phyloP scores from a whole-genome alignment of 2,329 filamentous ascomycete genomes.

The Geosmithia putterillii region DNA sequence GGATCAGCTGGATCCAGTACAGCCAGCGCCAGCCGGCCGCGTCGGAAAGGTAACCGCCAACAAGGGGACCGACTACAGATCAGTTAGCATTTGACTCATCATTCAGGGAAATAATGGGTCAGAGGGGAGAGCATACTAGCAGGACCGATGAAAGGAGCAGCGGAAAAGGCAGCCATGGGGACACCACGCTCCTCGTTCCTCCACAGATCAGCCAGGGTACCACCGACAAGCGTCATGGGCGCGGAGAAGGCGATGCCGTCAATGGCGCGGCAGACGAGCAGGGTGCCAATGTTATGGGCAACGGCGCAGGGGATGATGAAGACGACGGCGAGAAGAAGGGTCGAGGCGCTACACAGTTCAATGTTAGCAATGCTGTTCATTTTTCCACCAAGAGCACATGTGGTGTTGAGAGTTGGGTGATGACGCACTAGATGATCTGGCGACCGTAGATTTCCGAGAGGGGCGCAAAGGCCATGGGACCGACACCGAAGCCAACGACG shows the following conservation, averaged over 20 bases:
- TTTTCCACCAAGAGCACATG: background rate
- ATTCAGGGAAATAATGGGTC: no score
- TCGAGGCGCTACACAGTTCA: constrained; percentile 30
- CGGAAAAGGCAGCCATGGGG: constrained; percentile 76
- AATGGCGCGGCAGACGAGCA: constrained; percentile 64
- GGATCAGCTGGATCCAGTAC: constrained; percentile 77
- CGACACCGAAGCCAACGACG: constrained; percentile 71
- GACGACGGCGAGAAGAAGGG: constrained; percentile 57
- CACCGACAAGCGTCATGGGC: constrained; percentile 77
- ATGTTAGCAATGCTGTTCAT: background rate
- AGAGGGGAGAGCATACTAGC: constrained; percentile 33
- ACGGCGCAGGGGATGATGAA: constrained; percentile 76
- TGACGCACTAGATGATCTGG: constrained; percentile 50
- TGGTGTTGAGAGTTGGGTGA: background rate
- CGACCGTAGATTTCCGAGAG: constrained; percentile 65
- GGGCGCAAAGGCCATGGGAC: constrained; percentile 70
- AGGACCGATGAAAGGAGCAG: constrained; percentile 72
- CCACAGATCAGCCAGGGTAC: constrained; percentile 77
- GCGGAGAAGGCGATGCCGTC: constrained; percentile 78
- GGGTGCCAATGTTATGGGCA: constrained; percentile 60
- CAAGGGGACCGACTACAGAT: constrained; percentile 49
- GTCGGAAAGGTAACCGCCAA: constrained; percentile 65
- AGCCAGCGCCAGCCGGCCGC: constrained; percentile 68
- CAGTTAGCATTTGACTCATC: background rate
- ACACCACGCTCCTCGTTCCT: constrained; percentile 72